These are phyloP conservation scores for Spinacia oleracea DNA, from an alignment of 179 eudicot species.

Conservation along the genomic window DNA sequence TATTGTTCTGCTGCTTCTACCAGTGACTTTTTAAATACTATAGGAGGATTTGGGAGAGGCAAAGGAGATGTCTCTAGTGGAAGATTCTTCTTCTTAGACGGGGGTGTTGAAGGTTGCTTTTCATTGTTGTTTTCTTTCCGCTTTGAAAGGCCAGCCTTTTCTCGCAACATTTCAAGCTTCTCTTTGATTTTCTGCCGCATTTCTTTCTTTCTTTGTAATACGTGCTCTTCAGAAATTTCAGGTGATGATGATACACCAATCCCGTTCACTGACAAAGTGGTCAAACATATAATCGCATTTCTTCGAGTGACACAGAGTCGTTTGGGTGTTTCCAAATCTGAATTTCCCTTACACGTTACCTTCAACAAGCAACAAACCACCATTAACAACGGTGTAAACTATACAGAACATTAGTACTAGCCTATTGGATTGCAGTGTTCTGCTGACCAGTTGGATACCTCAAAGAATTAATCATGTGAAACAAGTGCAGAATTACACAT, in stretches of 20 bases:
- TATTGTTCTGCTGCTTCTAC: not conserved
- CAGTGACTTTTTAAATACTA: not conserved
- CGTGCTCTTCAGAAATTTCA: constrained; percentile 52
- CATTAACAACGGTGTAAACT: not conserved
- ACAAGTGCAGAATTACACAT: not conserved
- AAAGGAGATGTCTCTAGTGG: constrained; percentile 30
- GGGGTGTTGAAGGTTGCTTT: constrained; percentile 21
- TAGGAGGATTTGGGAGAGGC: constrained; percentile 36
- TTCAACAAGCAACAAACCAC: not conserved
- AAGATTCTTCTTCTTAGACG: constrained; percentile 26
- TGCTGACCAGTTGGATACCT: not conserved
- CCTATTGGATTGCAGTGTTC: not conserved
- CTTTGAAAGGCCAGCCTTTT: constrained; percentile 47
- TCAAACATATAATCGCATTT: constrained; percentile 28
- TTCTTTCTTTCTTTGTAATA: constrained; percentile 35
- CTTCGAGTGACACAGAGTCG: constrained; percentile 20
- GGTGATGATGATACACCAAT: constrained; percentile 21
- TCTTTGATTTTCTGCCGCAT: constrained; percentile 44
- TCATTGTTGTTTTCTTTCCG: constrained; percentile 29
- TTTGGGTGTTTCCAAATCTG: constrained; percentile 16
- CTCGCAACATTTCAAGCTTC: constrained; percentile 45
- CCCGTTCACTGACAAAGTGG: constrained; percentile 14
- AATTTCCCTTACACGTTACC: constrained; percentile 29
- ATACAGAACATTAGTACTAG: not conserved
- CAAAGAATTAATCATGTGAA: not conserved